phyloP scores from a whole-genome alignment of 192 early-diverging fungal genomes.

The Umbelopsis ramanniana region DNA sequence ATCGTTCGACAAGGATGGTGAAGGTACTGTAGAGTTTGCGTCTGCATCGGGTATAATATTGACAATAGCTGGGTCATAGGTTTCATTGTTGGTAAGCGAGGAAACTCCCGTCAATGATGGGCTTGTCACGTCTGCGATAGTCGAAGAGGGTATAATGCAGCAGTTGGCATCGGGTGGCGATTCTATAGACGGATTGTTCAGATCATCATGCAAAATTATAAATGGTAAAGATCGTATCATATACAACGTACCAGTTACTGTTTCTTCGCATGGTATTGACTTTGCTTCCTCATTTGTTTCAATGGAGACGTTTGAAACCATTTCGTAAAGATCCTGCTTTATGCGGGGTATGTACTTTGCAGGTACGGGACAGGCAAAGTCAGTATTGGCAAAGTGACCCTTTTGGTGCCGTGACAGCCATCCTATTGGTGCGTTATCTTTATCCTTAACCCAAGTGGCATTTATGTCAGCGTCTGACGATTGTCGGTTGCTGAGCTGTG shows the following conservation, averaged over 20 bases:
- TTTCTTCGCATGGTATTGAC: background rate
- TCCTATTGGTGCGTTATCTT: slow-evolving; percentile 5
- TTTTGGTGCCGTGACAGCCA: background rate
- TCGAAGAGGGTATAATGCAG: slow-evolving; percentile 5
- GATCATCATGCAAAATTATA: too few relatives aligned
- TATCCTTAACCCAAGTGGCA: slow-evolving; percentile 18
- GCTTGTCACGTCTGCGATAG: background rate
- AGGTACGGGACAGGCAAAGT: slow-evolving; percentile 2
- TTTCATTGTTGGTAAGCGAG: background rate
- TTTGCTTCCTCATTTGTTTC: background rate
- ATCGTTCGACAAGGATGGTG: background rate
- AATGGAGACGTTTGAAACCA: background rate
- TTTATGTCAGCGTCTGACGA: slow-evolving; percentile 15
- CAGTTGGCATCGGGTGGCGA: too few relatives aligned
- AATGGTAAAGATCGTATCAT: too few relatives aligned
- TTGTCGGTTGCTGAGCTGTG: background rate
- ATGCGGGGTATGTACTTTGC: background rate
- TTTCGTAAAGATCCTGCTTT: background rate
- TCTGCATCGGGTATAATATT: background rate
- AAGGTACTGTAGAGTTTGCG: background rate
- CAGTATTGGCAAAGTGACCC: background rate
- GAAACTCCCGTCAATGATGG: background rate
- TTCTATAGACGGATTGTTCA: too few relatives aligned
- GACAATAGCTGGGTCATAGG: background rate
- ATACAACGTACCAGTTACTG: too few relatives aligned